Evolutionary conservation across 257 asterid genomes (phyloP), one percentile per base, ranked within the genome.

Genomic region (Lithospermum erythrorhizon): DNA sequence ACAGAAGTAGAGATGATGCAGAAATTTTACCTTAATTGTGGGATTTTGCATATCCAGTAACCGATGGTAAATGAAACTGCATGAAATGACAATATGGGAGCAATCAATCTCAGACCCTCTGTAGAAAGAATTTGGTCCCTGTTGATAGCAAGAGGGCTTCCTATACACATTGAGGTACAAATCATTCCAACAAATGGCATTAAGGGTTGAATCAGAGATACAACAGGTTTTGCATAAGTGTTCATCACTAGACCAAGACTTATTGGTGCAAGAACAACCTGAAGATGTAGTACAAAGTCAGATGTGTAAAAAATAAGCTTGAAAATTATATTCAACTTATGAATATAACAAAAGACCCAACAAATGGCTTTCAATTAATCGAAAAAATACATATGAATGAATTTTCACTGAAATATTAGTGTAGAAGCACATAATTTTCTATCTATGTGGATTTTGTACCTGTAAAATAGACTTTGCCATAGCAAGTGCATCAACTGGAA

Each of bases 401-500:
- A 41, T 41, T 0, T 14, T 41, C 4, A 9, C 3, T 41, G 49
- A 13, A 41, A 41, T 41, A 11, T 0, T 1, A 13, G 49, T 35
- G 15, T 35, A 9, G 47, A 35, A 11, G 47, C 7, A 35, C 47
- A 35, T 1, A 32, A 35, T 35, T 11, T 35, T 35, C 9, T 9
- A 41, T 41, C 16, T 14, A 41, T 60, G 73, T 53, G 11, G 63
- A 49, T 49, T 57, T 52, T 16, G 51, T 75, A 88, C 98, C 95
- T 93, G 99, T 77, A 89, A 72, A 77, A 93, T 93, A 37, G 99
- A 86, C 73, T 84, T 93, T 19, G 99, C 83, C 99, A 93, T 93
- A 19, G 99, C 96, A 57, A 86, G 63, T 21, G 94, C 97, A 71
- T 93, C 97, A 53, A 93, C 95, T 5, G 97, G 97, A 57, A 93